Evolutionary conservation across 2,329 filamentous ascomycete species (phyloP), one percentile per base, ranked within the genome.

Genomic region (Fusarium bulbicola): DNA sequence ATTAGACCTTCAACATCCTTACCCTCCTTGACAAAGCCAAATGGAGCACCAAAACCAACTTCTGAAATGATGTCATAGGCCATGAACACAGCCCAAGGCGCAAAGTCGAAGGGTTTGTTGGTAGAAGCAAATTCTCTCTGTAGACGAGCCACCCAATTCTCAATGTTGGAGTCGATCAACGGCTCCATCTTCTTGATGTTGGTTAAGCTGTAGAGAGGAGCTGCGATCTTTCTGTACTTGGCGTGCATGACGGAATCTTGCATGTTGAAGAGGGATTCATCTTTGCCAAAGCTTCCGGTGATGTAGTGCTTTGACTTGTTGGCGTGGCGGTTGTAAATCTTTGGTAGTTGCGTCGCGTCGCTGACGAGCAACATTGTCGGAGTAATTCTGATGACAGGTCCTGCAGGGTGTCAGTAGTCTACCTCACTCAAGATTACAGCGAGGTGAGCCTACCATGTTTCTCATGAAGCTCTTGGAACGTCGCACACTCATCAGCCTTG

Each of bases 181-280:
- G 86, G 85, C 76, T 91, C 89, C 85, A 89, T 90, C 71, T 85
- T 87, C 78, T 86, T 87, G 72, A 90, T 85, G 72, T 88, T 89
- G 49, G 80, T 84, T 74, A 90, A 88, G 59, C 83, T 86, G 74
- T 90, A 90, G 5, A 87, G 85, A 3, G 84, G 82, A 3, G 88
- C 89, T 30, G 86, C 84, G 28, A 88, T 83, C 79, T 89, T 90
- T 24, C 89, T 82, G 72, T 85, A 87, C 5, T 82, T 80, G 7
- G 87, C 82, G 75, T 91, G 89, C 9, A 81, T 80, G 59, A 82
- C 82, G 50, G 86, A 82, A 50, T 87, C 84, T 66, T 86, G 86
- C 84, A 89, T 89, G 64, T 90, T 89, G 78, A 91, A 89, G 11
- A 90, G 73, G 3, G 83, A 85, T 66, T 90, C 88, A 9, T 82